Evolutionary conservation across 2,329 filamentous ascomycete species (phyloP).

Genomic region (Scytalidium sp.): DNA sequence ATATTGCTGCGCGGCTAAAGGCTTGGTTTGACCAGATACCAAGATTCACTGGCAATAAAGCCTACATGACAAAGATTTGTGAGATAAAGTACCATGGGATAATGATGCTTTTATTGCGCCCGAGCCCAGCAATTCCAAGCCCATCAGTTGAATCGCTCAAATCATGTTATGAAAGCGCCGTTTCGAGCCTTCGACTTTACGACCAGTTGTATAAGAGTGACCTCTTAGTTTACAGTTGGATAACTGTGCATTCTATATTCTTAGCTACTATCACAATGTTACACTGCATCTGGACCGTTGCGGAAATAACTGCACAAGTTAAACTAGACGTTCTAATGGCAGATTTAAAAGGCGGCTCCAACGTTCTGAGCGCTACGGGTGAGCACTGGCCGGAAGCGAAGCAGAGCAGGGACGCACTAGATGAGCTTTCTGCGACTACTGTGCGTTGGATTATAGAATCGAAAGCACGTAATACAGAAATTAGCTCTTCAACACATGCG

Average conservation of each 20-base stretch:
- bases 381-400: slow-evolving; percentile 51
- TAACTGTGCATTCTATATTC: slow-evolving; percentile 46
- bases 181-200: slow-evolving; percentile 37
- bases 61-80: slow-evolving; percentile 32
- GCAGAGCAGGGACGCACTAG: slow-evolving; percentile 40
- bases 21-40: slow-evolving; percentile 38
- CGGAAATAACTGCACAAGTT: slow-evolving; percentile 34
- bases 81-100: slow-evolving; percentile 45
- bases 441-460: slow-evolving; percentile 25
- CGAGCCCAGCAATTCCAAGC: slow-evolving; percentile 48
- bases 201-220: slow-evolving; percentile 42
- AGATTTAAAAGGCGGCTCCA: slow-evolving; percentile 39
- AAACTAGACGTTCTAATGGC: slow-evolving; percentile 37
- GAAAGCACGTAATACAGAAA: slow-evolving; percentile 1
- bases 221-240: slow-evolving; percentile 44
- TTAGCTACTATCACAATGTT: slow-evolving; percentile 47
- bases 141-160: slow-evolving; percentile 38
- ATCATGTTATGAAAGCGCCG: slow-evolving; percentile 41
- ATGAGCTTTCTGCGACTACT: slow-evolving; percentile 33
- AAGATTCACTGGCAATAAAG: slow-evolving; percentile 5
- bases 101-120: slow-evolving; percentile 46
- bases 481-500: too few species aligned
- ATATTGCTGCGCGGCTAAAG: slow-evolving; percentile 37
- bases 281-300: slow-evolving; percentile 46
- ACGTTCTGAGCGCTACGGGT: slow-evolving; percentile 46